Evolutionary conservation across 108 stramenopile genomes (phyloP), one percentile per base, ranked within the genome.

Genomic region (Parietichytrium sp.): DNA sequence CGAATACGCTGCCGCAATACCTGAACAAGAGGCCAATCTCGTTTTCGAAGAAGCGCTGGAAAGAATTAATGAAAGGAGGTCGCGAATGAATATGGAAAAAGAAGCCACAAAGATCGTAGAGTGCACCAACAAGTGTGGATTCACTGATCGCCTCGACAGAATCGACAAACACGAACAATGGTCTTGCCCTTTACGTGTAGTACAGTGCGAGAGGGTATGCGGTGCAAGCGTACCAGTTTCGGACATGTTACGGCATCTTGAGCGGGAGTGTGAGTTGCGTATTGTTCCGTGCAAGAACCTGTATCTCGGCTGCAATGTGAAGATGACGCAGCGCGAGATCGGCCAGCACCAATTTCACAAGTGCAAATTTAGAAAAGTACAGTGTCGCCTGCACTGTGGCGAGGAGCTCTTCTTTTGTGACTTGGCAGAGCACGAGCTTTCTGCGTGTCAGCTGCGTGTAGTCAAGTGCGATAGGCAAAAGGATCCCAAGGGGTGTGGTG

Each of bases 221-320:
- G 61, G 61, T 10, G 3, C 61, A 6, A 33, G 45, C 23, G 61
- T 72, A 10, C 42, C 61, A 10, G 61, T 45, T 2, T 47, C 61
- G 12, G 61, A 72, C 16, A 72, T 72, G 61, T 1, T 45, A 20
- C 6, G 0, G 10, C 61, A 72, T 20, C 42, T 72, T 10, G 20
- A 72, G 20, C 20, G 45, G 38, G 20, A 72, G 6, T 72, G 61
- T 25, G 13, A 33, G 45, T 42, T 33, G 23, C 33, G 61, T n/a
- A 38, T 72, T 72, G 61, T 72, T 3, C 61, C 45, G n/a, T 72
- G 61, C 61, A n/a, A 42, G 23, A 23, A 33, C 61, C 38, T 72
- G 15, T 72, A 72, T 27, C 61, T 36, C 13, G 61, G 61, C 13
- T 72, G 61, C 61, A 72, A 72, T 45, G 61, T 27, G 38, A 7